These are phyloP conservation scores for Phragmites australis DNA, from an alignment of 176 grass and related monocot species.

Conservation along the genomic window DNA sequence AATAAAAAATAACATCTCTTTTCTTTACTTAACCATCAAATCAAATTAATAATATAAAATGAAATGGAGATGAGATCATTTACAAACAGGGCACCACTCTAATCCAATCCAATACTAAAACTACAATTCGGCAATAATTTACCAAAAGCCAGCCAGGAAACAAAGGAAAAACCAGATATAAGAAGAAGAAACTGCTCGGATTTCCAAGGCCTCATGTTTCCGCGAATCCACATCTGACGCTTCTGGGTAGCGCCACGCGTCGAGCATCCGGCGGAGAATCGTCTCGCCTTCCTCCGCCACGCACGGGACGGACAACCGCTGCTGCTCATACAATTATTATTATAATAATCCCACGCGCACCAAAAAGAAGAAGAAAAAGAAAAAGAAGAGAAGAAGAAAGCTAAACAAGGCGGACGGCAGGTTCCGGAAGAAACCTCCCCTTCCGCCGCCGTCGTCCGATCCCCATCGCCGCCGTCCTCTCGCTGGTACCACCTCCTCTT, in stretches of 20 bases:
- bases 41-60: no score
- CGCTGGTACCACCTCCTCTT: neutral
- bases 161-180: neutral
- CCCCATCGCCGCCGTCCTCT: neutral
- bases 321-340: no score
- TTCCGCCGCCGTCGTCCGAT: conserved; percentile 13
- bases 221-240: conserved; percentile 14
- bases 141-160: neutral
- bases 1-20: no score
- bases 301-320: neutral
- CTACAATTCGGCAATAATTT: neutral
- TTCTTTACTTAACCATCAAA: no score
- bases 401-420: no score
- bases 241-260: conserved; percentile 6
- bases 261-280: conserved; percentile 31
- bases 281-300: conserved; percentile 35
- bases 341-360: no score
- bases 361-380: neutral
- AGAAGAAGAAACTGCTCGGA: neutral
- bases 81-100: no score
- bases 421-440: no score
- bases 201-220: conserved; percentile 40
- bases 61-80: no score
- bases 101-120: no score
- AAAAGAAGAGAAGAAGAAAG: neutral